These are phyloP conservation scores for Eimeria praecox DNA, from an alignment of 169 alveolate species.

Conservation along the genomic window DNA sequence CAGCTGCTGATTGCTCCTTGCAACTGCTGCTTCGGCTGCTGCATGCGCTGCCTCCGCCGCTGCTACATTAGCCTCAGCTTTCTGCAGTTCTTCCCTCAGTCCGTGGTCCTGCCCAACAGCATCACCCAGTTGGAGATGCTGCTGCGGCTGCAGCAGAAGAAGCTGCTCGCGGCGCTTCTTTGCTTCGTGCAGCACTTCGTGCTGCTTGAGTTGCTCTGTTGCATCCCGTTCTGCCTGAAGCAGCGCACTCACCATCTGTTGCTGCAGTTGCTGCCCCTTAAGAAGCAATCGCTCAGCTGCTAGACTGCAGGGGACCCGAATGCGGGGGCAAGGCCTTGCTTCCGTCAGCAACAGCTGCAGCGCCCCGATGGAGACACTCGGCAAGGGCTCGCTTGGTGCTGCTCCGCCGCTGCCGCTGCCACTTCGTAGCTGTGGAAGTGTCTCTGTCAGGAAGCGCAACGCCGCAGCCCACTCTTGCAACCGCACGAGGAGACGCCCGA, in stretches of 20 bases:
- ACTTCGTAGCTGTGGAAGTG: constrained; percentile 47
- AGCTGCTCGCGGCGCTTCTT: constrained; percentile 62
- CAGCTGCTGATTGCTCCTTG: constrained; percentile 58
- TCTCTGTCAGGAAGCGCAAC: constrained; percentile 52
- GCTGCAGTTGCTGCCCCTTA: constrained; percentile 67
- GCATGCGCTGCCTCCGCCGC: constrained; percentile 31
- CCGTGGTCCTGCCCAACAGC: background rate
- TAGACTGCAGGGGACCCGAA: constrained; percentile 35
- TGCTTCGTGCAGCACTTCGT: constrained; percentile 39
- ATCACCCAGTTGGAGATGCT: constrained; percentile 16
- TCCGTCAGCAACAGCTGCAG: constrained; percentile 66
- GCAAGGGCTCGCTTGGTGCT: constrained; percentile 25
- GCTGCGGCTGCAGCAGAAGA: constrained; percentile 50
- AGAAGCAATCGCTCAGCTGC: constrained; percentile 68
- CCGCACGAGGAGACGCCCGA: constrained; percentile 50
- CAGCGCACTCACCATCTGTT: constrained; percentile 47
- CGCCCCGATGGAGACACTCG: constrained; percentile 73
- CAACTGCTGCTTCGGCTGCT: constrained; percentile 65
- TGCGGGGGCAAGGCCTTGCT: constrained; percentile 62
- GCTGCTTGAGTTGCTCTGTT: constrained; percentile 37
- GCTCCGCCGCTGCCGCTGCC: constrained; percentile 33
- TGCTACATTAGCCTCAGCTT: constrained; percentile 27
- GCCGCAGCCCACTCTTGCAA: constrained; percentile 72
- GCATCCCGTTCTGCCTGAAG: constrained; percentile 58
- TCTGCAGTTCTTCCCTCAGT: constrained; percentile 8